Conservation (phyloP, 208 protist genomes). For the Hexamita inflata region DNA sequence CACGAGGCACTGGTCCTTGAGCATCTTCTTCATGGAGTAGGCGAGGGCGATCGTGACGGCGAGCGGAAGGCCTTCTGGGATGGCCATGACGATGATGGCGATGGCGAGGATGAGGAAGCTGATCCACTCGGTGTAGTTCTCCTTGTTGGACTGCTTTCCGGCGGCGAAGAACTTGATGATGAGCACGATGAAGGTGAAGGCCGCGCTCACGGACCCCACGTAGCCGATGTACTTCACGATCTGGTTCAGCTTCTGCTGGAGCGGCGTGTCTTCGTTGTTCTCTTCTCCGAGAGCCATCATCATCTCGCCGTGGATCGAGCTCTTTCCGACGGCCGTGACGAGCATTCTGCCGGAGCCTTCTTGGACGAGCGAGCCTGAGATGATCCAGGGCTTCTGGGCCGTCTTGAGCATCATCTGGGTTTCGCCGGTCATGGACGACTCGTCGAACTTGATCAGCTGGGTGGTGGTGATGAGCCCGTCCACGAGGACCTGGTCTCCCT, state of each 20-base stretch:
- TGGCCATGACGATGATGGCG: conserved; percentile 79
- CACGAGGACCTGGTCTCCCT: conserved; percentile 67
- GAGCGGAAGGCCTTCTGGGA: conserved; percentile 83
- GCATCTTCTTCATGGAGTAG: conserved; percentile 87
- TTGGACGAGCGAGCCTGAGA: conserved; percentile 65
- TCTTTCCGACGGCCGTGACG: conserved; percentile 64
- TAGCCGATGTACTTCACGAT: conserved; percentile 65
- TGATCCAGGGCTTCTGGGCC: conserved; percentile 52
- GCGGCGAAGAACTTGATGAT: conserved; percentile 29
- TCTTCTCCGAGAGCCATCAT: conserved; percentile 46
- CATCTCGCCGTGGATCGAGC: conserved; percentile 60
- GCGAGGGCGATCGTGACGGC: conserved; percentile 85
- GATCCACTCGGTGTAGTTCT: conserved; percentile 29
- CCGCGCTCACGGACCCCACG: conserved; percentile 57
- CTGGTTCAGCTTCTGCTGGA: conserved; percentile 63
- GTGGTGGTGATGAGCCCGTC: conserved; percentile 66
- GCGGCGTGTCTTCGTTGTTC: conserved; percentile 61
- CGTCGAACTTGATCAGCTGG: conserved; percentile 60
- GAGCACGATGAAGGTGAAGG: conserved; percentile 54
- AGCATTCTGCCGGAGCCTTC: conserved; percentile 32
- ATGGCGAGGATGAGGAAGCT: conserved; percentile 71
- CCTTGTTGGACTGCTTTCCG: not conserved
- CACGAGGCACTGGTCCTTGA: conserved; percentile 88
- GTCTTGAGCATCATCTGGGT: conserved; percentile 64
- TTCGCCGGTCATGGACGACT: conserved; percentile 77